Evolutionary conservation across 768 basidiomycete species (phyloP), one percentile per base, ranked within the genome.

Genomic region (Termitomyces sp.): DNA sequence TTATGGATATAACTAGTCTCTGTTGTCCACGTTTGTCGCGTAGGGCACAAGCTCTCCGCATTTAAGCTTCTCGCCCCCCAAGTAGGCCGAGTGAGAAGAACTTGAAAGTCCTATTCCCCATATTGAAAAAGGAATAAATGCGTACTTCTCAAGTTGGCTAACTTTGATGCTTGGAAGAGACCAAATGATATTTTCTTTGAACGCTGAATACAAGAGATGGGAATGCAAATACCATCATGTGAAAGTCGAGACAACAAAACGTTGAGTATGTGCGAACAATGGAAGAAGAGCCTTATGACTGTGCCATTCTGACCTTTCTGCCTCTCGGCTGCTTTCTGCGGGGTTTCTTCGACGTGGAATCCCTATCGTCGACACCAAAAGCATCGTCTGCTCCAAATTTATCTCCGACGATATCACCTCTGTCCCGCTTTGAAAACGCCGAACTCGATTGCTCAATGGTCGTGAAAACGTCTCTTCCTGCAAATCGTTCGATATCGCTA

Each of bases 401-500:
- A 45, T 60, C 50, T 2, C 56, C 53, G 8, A 45, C 53, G 64
- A 71, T 66, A n/a, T 74, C 73, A 1, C 74, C 71, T 31, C 69
- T 65, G 57, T 73, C 73, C 56, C 76, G 65, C 61, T 78, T 78
- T 31, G 72, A 67, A 9, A 75, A 75, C 21, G 75, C 67, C 45
- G 65, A 2, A 76, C 68, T 52, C 75, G 64, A 41, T 76, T 75
- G 28, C 71, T 68, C 56, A 77, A 63, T 2, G 75, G 72, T 30
- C 65, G 64, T 15, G 69, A 58, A 15, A 50, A 54, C 28, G 53
- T 28, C 28, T 56, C 62, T 31, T 57, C 42, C 12, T 55, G 46
- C 3, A 55, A 12, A 10, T 61, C 55, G 26, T 57, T 55, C 23
- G 65, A 67, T 46, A 68, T 56, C 11, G 69, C 70, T 42, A 75